These are phyloP conservation scores for Mortierella sp. DNA, from an alignment of 371 early-diverging fungal species.

Conservation along the genomic window DNA sequence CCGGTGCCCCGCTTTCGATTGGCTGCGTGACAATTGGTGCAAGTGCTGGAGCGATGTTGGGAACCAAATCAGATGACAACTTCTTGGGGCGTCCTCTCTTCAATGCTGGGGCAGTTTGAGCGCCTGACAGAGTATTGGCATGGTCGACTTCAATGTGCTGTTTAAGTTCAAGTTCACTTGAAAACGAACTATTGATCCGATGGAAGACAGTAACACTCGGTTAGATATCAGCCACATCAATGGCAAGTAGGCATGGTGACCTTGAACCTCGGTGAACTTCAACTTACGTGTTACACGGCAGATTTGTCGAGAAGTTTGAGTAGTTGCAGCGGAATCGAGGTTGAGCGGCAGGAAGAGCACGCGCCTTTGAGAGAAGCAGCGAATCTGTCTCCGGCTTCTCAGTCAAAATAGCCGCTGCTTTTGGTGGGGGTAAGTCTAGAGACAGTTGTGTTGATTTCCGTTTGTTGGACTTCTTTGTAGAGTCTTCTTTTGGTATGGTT, in stretches of 20 bases:
- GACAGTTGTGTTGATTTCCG: constrained; percentile 25
- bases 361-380: background rate
- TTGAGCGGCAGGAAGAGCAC: background rate
- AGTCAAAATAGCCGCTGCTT: background rate
- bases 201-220: background rate
- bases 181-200: constrained; percentile 12
- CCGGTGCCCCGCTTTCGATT: background rate
- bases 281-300: constrained; percentile 27
- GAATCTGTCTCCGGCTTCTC: background rate
- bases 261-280: background rate
- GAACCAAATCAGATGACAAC: constrained; percentile 1
- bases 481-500: background rate
- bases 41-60: constrained; percentile 6
- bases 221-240: background rate
- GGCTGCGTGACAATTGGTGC: constrained; percentile 9
- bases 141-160: constrained; percentile 29
- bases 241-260: background rate
- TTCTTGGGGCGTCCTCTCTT: constrained; percentile 38
- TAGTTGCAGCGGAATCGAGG: constrained; percentile 28
- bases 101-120: constrained; percentile 13
- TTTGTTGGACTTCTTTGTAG: constrained; percentile 17
- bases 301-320: constrained; percentile 15
- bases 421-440: background rate
- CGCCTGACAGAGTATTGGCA: constrained; percentile 4
- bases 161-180: constrained; percentile 13